Evolutionary conservation across 805 yeast species (phyloP).

Genomic region (Starmerella vitae): DNA sequence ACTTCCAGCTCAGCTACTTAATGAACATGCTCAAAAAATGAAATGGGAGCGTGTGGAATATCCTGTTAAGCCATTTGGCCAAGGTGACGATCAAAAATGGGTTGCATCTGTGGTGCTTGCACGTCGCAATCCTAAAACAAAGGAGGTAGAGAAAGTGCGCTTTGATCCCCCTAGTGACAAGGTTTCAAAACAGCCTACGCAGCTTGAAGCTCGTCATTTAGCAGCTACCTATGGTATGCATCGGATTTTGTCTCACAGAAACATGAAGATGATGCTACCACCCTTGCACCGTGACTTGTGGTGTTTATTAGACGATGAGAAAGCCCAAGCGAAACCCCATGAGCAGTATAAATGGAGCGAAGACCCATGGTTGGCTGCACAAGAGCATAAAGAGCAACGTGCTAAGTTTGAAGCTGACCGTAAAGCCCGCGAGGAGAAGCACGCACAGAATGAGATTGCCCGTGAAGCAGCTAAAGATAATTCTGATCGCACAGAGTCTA

Average conservation of each 20-base stretch:
- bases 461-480: slow-evolving; percentile 4
- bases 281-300: slow-evolving; percentile 67
- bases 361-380: slow-evolving; percentile 61
- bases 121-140: slow-evolving; percentile 71
- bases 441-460: slow-evolving; percentile 10
- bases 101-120: slow-evolving; percentile 51
- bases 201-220: slow-evolving; percentile 77
- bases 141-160: slow-evolving; percentile 44
- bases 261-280: slow-evolving; percentile 77
- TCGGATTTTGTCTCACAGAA: slow-evolving; percentile 66
- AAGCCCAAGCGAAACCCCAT: slow-evolving; percentile 30
- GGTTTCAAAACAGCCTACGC: slow-evolving; percentile 57
- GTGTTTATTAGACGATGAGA: slow-evolving; percentile 52
- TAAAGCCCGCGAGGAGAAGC: slow-evolving; percentile 4
- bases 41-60: slow-evolving; percentile 83
- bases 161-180: slow-evolving; percentile 40
- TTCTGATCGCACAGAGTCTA: not conserved
- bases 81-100: slow-evolving; percentile 36
- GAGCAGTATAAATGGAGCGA: slow-evolving; percentile 20
- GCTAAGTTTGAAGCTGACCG: slow-evolving; percentile 8
- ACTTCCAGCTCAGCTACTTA: slow-evolving; percentile 70
- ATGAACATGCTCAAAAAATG: slow-evolving; percentile 74
- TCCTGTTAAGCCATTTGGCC: slow-evolving; percentile 33
- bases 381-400: slow-evolving; percentile 37
- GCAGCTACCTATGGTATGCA: slow-evolving; percentile 83